Percentiles rank a stretch among this genome's conserved stretches.
Evolutionary conservation across 495 filamentous ascomycete genomes (phyloP).

Genomic region (Aspergillus kassunensis): DNA sequence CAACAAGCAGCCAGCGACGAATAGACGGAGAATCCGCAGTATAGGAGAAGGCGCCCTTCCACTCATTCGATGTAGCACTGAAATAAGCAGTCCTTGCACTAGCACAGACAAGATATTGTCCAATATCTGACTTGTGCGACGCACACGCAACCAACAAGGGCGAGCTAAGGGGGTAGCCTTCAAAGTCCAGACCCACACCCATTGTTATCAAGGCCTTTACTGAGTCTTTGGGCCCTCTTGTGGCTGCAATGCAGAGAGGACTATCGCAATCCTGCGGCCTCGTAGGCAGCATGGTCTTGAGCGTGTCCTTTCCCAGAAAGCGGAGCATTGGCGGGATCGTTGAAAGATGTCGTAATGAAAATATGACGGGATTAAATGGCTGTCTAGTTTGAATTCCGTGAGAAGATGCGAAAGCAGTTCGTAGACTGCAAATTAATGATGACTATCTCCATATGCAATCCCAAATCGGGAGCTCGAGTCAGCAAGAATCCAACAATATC

Average conservation of each 20-base stretch:
- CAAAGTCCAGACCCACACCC: background rate
- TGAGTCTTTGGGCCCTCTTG: background rate
- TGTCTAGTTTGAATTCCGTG: too few species aligned
- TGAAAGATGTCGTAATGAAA: too few species aligned
- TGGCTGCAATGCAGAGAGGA: background rate
- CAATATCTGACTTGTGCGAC: background rate
- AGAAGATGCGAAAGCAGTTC: too few species aligned
- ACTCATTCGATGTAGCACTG: background rate
- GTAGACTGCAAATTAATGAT: too few species aligned
- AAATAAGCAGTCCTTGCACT: background rate
- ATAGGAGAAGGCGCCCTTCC: background rate
- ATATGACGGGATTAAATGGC: too few species aligned
- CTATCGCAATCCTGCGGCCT: background rate
- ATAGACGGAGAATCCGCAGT: background rate
- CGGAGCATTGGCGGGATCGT: background rate
- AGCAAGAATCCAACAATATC: too few species aligned
- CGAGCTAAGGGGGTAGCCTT: background rate
- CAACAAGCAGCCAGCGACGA: background rate
- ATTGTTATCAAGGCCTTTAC: background rate
- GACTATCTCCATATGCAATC: too few species aligned
- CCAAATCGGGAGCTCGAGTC: too few species aligned
- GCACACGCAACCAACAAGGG: background rate
- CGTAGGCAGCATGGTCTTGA: background rate
- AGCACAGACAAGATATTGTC: background rate
- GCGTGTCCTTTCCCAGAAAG: background rate